A percentile compares a stretch with the other conserved stretches of the same genome.
These are phyloP conservation scores for Entonaema liquescens DNA, from an alignment of 495 filamentous ascomycete genomes.

Conservation along the genomic window DNA sequence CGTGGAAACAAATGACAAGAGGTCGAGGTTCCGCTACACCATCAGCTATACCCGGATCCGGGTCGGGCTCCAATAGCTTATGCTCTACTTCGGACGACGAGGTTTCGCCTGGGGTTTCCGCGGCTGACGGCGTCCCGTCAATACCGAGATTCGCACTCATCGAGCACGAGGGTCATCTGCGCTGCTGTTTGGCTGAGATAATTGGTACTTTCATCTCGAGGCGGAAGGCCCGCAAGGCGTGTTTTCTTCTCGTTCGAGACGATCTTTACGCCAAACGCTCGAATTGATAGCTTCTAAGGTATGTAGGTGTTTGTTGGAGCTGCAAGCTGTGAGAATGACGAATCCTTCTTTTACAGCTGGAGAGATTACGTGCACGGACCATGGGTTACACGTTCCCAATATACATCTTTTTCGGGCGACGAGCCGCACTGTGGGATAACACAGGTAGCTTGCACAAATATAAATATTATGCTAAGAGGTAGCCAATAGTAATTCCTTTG, in stretches of 20 bases:
- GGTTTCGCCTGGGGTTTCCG: not conserved
- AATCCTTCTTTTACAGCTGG: not conserved
- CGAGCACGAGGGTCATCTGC: not conserved
- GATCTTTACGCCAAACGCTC: not conserved
- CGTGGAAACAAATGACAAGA: slow-evolving; percentile 57
- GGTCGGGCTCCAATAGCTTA: slow-evolving; percentile 15
- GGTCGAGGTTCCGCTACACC: slow-evolving; percentile 5
- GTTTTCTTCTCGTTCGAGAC: not conserved
- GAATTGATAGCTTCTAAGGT: not conserved
- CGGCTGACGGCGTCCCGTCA: slow-evolving; percentile 7
- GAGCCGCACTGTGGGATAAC: not conserved
- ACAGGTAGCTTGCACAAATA: not conserved
- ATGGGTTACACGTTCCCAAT: not conserved
- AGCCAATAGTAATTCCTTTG: slow-evolving; percentile 15
- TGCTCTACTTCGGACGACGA: not conserved
- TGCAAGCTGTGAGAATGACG: not conserved
- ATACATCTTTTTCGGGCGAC: not conserved
- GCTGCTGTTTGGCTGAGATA: not conserved
- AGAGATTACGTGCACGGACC: slow-evolving; percentile 7
- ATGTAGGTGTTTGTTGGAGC: slow-evolving; percentile 5
- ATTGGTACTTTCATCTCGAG: not conserved
- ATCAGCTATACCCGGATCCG: not conserved
- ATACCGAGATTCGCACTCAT: slow-evolving; percentile 13
- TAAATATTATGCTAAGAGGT: not conserved
- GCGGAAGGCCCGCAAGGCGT: not conserved